Evolutionary conservation across 345 rosid genomes (phyloP).

Genomic region (Atalantia buxifolia): DNA sequence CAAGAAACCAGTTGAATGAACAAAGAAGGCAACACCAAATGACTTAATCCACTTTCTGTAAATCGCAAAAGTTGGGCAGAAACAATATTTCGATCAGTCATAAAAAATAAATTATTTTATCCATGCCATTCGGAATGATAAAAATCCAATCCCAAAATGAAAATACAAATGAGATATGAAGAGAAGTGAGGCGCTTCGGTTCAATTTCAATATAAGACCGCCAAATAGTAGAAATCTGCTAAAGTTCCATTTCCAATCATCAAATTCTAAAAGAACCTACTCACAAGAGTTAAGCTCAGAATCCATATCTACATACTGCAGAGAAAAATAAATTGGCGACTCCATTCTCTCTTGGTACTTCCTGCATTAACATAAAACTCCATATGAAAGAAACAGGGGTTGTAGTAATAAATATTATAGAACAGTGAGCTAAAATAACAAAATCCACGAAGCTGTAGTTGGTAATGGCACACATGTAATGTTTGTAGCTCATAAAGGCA

Average conservation of each 20-base stretch:
- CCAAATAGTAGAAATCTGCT: neutral
- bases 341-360: slow-evolving; percentile 47
- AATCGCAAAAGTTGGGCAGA: neutral
- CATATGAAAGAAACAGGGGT: neutral
- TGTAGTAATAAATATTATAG: neutral
- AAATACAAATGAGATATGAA: neutral
- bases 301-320: slow-evolving; percentile 38
- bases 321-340: slow-evolving; percentile 27
- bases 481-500: neutral
- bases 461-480: neutral
- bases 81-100: neutral
- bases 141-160: neutral
- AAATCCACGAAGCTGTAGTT: neutral
- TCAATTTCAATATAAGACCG: neutral
- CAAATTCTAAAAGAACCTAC: slow-evolving; percentile 8
- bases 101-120: neutral
- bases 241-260: neutral
- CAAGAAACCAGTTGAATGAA: neutral
- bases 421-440: neutral
- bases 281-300: slow-evolving; percentile 52
- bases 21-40: neutral
- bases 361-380: slow-evolving; percentile 25
- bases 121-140: neutral
- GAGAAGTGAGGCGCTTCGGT: neutral
- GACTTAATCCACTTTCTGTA: neutral